Conservation (phyloP, 148 eudicot genomes). For the Vaccinium vitisidaea region DNA sequence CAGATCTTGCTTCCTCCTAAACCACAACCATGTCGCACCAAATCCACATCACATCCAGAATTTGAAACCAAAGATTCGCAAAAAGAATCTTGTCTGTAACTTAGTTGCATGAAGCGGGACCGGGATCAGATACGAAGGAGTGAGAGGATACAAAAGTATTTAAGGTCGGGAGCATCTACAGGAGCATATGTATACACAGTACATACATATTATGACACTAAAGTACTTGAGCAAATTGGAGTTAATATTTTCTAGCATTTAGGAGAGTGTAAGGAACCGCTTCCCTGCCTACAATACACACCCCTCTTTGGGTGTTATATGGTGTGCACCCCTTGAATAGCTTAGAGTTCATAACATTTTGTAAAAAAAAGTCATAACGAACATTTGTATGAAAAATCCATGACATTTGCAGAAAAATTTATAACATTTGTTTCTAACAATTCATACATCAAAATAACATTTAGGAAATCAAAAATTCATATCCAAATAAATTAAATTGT, state of each 20-base stretch:
- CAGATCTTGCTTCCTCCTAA: conserved; percentile 63
- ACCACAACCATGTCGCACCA: neutral
- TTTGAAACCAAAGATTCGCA: neutral
- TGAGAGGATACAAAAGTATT: neutral
- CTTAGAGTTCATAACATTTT: neutral
- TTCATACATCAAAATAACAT: no score
- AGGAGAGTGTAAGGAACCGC: neutral
- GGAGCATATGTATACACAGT: neutral
- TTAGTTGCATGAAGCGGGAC: neutral
- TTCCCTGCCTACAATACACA: neutral
- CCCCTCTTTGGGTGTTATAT: neutral
- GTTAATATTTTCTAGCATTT: neutral
- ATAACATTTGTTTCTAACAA: neutral
- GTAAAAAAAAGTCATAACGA: neutral
- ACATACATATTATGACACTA: neutral
- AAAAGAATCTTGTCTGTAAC: neutral
- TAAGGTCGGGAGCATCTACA: neutral
- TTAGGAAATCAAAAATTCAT: neutral
- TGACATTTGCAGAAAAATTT: neutral
- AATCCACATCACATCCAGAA: neutral
- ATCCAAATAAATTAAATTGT: neutral
- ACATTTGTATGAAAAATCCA: neutral
- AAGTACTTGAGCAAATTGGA: neutral
- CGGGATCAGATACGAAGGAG: neutral
- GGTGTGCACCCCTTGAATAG: neutral